Evolutionary conservation across 371 early-diverging fungal species (phyloP).

Genomic region (Paraphysoderma sedebokerense): DNA sequence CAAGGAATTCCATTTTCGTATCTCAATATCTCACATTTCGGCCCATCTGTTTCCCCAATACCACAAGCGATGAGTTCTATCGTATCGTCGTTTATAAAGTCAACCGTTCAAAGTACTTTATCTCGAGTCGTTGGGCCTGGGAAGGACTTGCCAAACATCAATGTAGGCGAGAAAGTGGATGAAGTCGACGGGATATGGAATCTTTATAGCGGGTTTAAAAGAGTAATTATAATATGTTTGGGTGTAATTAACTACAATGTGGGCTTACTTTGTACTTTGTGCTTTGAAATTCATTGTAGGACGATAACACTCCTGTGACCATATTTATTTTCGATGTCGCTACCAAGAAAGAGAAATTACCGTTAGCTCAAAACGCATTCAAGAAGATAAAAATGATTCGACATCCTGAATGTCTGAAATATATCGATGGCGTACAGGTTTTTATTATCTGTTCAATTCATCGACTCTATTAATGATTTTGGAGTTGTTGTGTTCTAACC

Average conservation of each 20-base stretch:
- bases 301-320: constrained; percentile 55
- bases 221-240: constrained; percentile 21
- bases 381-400: constrained; percentile 71
- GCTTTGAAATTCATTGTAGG: constrained; percentile 17
- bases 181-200: constrained; percentile 54
- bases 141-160: background rate
- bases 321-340: constrained; percentile 71
- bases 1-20: too few relatives aligned
- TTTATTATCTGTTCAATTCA: too few relatives aligned
- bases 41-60: too few relatives aligned
- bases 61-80: background rate
- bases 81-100: background rate
- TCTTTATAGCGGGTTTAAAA: constrained; percentile 58
- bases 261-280: background rate
- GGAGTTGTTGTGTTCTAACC: background rate
- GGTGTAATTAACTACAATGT: constrained; percentile 1
- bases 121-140: background rate
- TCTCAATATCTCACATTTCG: too few relatives aligned
- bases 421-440: constrained; percentile 76
- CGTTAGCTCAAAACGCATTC: constrained; percentile 73
- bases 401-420: constrained; percentile 73
- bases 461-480: background rate
- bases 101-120: background rate
- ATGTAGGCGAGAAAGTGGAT: constrained; percentile 4
- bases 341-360: constrained; percentile 39